Base-by-base conservation (phyloP, 441 rosid species). In the Erodium moschatum region DNA sequence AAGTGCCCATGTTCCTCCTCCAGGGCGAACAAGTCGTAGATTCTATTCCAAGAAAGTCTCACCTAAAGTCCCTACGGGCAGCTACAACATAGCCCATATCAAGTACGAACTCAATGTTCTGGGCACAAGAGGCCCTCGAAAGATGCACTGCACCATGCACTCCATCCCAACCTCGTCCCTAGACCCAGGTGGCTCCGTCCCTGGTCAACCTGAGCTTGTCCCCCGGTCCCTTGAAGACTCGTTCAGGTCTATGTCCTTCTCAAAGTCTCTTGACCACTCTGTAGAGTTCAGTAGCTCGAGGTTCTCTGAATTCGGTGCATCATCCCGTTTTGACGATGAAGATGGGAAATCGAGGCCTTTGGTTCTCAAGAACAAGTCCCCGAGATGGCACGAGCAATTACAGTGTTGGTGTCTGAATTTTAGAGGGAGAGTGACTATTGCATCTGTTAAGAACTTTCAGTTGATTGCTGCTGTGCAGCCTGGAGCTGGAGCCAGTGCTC, bases 381-480 rank as follows among this genome's bases (percentile, higher is more conserved):
- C 76, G 0, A 73, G 76, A 15, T 73, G 76, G 76, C 76, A 73
- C 31, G 76, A 73, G 38, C 76, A 73, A 66, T 21, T 73, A 65
- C 76, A 73, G 27, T 73, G 76, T 54, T 73, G 76, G 76, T 73
- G 76, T 27, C 68, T 73, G 31, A 73, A 73, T 62, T 73, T 73
- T 62, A 67, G 72, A 0, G 76, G 76, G 44, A 31, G 76, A 31
- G 76, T 73, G 61, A 73, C 76, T 8, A 67, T 73, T 66, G 76
- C 76, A 63, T 73, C 76, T 68, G 76, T 73, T 10, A 73, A 73
- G 76, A 73, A 73, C 67, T 73, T 73, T 38, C 76, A 73, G 68
- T 16, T 73, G 54, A 68, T 73, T 62, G 76, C 76, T 44, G 76
- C 46, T 40, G 64, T 48, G 24, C 72, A 68, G 48, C 71, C 70